Conservation (phyloP, 2,329 filamentous ascomycete species). For the Cercospora janseana region DNA sequence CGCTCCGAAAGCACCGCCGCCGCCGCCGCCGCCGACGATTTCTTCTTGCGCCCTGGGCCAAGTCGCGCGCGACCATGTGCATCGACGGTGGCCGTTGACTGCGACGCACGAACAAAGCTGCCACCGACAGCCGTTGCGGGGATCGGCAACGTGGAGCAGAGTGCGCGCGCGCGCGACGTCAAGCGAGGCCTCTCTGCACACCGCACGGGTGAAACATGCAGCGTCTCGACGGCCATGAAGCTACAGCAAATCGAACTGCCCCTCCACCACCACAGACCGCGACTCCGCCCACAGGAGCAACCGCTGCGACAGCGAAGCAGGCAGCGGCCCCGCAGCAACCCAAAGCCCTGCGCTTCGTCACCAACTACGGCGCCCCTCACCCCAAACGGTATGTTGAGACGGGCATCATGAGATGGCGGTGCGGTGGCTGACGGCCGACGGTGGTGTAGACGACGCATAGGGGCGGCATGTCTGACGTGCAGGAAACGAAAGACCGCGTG, state of each 20-base stretch:
- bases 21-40: not conserved
- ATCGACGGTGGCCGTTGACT: not conserved
- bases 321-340: conserved; percentile 19
- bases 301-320: conserved; percentile 2
- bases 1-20: not conserved
- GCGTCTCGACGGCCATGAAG: conserved; percentile 16
- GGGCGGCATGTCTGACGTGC: conserved; percentile 61
- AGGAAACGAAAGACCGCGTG: conserved; percentile 52
- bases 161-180: conserved; percentile 2
- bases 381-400: conserved; percentile 56
- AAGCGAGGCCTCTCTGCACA: conserved; percentile 4
- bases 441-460: conserved; percentile 63
- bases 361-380: conserved; percentile 76
- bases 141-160: conserved; percentile 7
- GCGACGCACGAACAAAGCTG: conserved; percentile 2
- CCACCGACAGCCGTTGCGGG: conserved; percentile 13
- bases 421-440: not conserved
- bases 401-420: not conserved
- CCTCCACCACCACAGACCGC: conserved; percentile 10
- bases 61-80: not conserved
- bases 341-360: conserved; percentile 63
- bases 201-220: conserved; percentile 24
- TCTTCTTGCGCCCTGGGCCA: too few species aligned
- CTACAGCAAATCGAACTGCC: too few species aligned
- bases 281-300: not conserved